phyloP scores from a whole-genome alignment of 495 filamentous ascomycete species.

The Aspergillus sparsus region DNA sequence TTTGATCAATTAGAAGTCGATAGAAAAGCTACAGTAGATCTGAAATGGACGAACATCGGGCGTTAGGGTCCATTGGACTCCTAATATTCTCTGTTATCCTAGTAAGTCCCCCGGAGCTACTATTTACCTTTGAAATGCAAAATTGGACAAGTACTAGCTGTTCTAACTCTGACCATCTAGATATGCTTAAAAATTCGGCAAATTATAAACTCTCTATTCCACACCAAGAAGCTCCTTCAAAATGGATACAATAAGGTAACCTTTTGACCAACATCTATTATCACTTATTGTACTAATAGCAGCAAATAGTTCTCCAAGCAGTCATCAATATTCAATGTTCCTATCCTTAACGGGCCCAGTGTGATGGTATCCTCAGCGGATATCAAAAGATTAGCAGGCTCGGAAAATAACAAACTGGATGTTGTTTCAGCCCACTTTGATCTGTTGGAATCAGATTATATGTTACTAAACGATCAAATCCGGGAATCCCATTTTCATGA shows the following conservation, averaged over 20 bases:
- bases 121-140: background rate
- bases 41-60: constrained; percentile 4
- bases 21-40: background rate
- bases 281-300: background rate
- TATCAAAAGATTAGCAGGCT: background rate
- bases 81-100: background rate
- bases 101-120: background rate
- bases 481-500: constrained; percentile 1
- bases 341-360: background rate
- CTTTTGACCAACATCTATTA: background rate
- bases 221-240: background rate
- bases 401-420: background rate
- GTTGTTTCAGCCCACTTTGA: background rate
- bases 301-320: background rate
- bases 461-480: background rate
- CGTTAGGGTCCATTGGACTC: background rate
- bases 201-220: background rate
- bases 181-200: background rate
- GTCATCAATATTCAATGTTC: background rate
- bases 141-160: background rate
- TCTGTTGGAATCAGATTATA: background rate
- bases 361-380: constrained; percentile 3
- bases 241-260: background rate
- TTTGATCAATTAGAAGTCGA: background rate
- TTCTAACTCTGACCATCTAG: background rate